These are phyloP conservation scores for Hymenoscyphus fructigenus DNA, from an alignment of 2,329 filamentous ascomycete genomes.

Conservation along the genomic window DNA sequence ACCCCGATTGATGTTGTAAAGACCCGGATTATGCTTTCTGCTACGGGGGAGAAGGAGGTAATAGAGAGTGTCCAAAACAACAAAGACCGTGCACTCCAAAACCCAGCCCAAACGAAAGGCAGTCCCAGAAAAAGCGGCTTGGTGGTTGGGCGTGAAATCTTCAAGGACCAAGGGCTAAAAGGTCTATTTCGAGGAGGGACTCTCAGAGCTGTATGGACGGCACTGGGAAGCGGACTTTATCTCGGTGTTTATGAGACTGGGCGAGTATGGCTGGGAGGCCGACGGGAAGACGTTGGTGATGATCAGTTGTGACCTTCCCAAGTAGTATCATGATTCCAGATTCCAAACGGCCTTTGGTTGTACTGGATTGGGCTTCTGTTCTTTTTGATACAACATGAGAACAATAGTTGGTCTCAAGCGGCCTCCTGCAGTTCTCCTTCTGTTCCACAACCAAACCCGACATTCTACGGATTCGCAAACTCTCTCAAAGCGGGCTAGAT, in stretches of 20 bases:
- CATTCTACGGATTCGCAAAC: neutral
- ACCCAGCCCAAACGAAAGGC: slow-evolving; percentile 34
- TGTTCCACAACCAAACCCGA: neutral
- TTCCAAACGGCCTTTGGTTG: neutral
- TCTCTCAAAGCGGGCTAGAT: neutral
- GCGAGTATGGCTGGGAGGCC: slow-evolving; percentile 56
- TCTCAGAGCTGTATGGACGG: slow-evolving; percentile 73
- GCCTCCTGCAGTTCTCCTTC: neutral
- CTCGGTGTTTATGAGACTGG: slow-evolving; percentile 83
- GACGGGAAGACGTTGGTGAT: slow-evolving; percentile 11
- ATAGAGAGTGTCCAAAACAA: slow-evolving; percentile 30
- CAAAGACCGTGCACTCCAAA: slow-evolving; percentile 28
- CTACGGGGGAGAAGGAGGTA: slow-evolving; percentile 38
- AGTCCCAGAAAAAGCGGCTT: slow-evolving; percentile 46
- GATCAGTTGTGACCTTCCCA: neutral
- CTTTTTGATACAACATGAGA: neutral
- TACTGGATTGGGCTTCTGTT: neutral
- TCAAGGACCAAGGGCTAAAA: slow-evolving; percentile 63
- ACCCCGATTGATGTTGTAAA: slow-evolving; percentile 90
- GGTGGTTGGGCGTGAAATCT: slow-evolving; percentile 63
- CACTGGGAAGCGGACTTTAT: slow-evolving; percentile 79
- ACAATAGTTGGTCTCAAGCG: neutral
- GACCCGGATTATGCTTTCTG: slow-evolving; percentile 81
- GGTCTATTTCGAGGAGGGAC: slow-evolving; percentile 77
- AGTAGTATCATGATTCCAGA: neutral